Percentiles rank a stretch among this genome's conserved stretches.
These are phyloP conservation scores for Parachaetomium inaequale DNA, from an alignment of 495 filamentous ascomycete genomes.

Conservation along the genomic window DNA sequence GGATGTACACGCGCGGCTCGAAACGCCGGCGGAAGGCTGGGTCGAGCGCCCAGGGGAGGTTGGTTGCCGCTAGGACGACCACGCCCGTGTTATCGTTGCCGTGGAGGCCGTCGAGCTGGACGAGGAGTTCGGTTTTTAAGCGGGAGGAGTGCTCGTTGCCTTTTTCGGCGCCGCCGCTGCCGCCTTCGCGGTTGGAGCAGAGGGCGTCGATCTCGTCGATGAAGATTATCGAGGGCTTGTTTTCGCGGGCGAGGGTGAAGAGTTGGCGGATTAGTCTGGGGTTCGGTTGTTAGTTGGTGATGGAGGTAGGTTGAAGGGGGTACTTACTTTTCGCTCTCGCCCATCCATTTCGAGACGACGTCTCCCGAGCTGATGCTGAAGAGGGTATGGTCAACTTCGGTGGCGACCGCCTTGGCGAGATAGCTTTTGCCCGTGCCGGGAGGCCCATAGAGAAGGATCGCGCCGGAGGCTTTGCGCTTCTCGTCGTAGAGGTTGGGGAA, in stretches of 20 bases:
- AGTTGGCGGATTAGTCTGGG: conserved; percentile 83
- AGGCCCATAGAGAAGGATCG: conserved; percentile 88
- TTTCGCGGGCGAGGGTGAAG: conserved; percentile 91
- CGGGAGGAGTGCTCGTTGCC: conserved; percentile 87
- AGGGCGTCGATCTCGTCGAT: conserved; percentile 96
- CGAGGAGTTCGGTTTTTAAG: conserved; percentile 92
- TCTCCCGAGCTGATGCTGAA: conserved; percentile 84
- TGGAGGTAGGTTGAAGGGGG: not conserved
- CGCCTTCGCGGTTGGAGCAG: conserved; percentile 72
- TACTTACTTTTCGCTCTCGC: conserved; percentile 76
- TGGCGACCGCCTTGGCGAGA: conserved; percentile 72
- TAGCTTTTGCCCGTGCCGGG: conserved; percentile 94
- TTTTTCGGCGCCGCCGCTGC: conserved; percentile 51
- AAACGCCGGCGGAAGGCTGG: conserved; percentile 89
- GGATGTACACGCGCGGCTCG: conserved; percentile 87
- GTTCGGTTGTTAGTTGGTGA: conserved; percentile 1
- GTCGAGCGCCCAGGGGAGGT: conserved; percentile 95
- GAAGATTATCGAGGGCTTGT: conserved; percentile 93
- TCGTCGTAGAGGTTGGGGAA: conserved; percentile 92
- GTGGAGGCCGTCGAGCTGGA: conserved; percentile 92
- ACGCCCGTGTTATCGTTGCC: conserved; percentile 75
- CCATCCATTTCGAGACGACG: conserved; percentile 94
- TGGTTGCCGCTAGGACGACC: conserved; percentile 89
- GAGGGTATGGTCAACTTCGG: conserved; percentile 23
- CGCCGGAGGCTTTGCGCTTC: conserved; percentile 93